These are phyloP conservation scores for Cystobasidium sp. DNA, from an alignment of 1,284 basidiomycete genomes.

Conservation along the genomic window DNA sequence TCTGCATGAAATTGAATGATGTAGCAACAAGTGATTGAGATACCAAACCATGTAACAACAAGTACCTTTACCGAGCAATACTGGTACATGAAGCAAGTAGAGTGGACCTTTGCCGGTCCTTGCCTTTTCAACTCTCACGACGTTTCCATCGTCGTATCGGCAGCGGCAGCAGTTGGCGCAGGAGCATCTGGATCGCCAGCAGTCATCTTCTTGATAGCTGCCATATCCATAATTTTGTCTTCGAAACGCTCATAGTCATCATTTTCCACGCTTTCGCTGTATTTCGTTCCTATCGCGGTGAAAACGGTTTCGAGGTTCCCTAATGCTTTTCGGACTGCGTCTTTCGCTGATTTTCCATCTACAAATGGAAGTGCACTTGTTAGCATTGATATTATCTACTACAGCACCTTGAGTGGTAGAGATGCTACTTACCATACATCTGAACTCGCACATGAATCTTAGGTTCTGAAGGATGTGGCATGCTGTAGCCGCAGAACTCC, in stretches of 20 bases:
- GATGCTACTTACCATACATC: constrained; percentile 84
- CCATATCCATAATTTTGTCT: constrained; percentile 48
- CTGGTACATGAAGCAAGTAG: not conserved
- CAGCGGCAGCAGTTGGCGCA: not conserved
- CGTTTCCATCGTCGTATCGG: constrained; percentile 3
- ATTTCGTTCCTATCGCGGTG: constrained; percentile 47
- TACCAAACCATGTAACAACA: too few species aligned
- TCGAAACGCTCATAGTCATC: constrained; percentile 50
- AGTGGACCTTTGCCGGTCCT: too few species aligned
- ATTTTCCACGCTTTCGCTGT: constrained; percentile 47
- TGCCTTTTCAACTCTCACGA: not conserved
- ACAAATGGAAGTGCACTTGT: not conserved
- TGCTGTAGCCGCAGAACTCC: constrained; percentile 97
- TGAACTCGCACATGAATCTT: constrained; percentile 94
- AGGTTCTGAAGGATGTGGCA: constrained; percentile 94
- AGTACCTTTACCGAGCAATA: not conserved
- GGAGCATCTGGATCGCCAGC: constrained; percentile 25
- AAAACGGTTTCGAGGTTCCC: constrained; percentile 51
- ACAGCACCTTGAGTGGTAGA: not conserved
- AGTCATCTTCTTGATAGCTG: constrained; percentile 39
- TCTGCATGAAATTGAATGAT: too few species aligned
- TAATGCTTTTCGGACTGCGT: constrained; percentile 50
- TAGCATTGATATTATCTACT: not conserved
- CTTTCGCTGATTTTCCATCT: constrained; percentile 51
- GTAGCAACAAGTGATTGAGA: too few species aligned